Percentiles rank a stretch among this genome's conserved stretches.
These are phyloP conservation scores for Lipomyces sp. DNA, from an alignment of 805 yeast species.

Conservation along the genomic window DNA sequence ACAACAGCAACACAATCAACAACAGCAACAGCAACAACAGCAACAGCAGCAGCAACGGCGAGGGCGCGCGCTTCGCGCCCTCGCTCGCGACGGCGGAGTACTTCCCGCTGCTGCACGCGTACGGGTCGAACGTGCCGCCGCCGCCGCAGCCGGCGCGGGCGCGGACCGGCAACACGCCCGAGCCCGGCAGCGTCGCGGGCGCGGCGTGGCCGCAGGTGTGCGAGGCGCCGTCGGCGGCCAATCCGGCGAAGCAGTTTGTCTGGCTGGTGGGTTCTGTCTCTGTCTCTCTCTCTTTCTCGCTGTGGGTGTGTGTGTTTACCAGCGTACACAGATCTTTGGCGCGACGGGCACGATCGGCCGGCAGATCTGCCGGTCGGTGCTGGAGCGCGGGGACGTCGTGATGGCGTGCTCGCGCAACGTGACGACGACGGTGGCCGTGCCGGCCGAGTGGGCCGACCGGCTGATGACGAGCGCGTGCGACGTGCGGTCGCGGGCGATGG, in stretches of 20 bases:
- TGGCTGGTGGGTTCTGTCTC: constrained; percentile 20
- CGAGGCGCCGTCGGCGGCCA: constrained; percentile 11
- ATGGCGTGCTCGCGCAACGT: constrained; percentile 28
- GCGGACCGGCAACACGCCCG: constrained; percentile 4
- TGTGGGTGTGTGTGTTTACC: not conserved
- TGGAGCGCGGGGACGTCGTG: constrained; percentile 31
- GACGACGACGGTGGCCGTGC: constrained; percentile 11
- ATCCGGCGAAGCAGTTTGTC: constrained; percentile 19
- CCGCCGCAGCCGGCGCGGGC: not conserved
- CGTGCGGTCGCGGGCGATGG: constrained; percentile 27
- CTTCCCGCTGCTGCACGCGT: constrained; percentile 10
- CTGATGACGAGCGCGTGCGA: constrained; percentile 25
- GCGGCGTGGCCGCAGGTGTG: constrained; percentile 21
- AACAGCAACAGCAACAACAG: not conserved
- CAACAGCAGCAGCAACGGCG: not conserved
- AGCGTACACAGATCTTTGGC: constrained; percentile 26
- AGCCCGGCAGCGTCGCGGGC: constrained; percentile 10
- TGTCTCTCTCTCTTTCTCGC: not conserved
- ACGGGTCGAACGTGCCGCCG: not conserved
- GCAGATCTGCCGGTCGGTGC: constrained; percentile 27
- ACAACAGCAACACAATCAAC: not conserved
- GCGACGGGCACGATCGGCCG: constrained; percentile 34
- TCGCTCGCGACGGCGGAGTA: constrained; percentile 3
- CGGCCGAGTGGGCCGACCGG: constrained; percentile 25
- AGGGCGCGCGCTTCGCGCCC: not conserved